phyloP scores from a whole-genome alignment of 2,329 filamentous ascomycete species.

The Monilinia fructigena region DNA sequence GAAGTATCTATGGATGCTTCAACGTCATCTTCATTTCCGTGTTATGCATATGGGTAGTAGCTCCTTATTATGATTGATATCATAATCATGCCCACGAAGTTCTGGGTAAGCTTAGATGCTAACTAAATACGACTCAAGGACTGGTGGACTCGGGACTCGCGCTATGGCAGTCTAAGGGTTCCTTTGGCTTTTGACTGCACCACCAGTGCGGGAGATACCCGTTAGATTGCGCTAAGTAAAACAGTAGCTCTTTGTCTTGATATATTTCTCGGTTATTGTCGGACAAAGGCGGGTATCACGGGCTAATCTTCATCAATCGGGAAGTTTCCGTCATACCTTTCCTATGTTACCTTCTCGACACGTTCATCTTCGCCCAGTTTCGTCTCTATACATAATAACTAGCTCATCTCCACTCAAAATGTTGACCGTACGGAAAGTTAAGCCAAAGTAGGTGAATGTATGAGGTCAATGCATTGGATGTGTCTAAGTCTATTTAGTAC shows the following conservation, averaged over 20 bases:
- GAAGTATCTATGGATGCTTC: no score
- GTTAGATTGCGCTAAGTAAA: not conserved
- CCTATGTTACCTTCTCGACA: not conserved
- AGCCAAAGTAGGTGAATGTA: slow-evolving; percentile 4
- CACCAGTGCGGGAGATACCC: not conserved
- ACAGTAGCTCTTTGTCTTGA: not conserved
- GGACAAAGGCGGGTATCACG: not conserved
- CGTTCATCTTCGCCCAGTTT: not conserved
- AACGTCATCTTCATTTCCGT: no score
- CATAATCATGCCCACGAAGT: no score
- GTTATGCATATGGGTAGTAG: no score
- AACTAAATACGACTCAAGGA: no score
- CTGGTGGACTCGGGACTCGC: not conserved
- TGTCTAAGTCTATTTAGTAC: not conserved
- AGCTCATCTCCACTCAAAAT: not conserved
- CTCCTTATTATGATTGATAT: no score
- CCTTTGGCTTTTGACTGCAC: slow-evolving; percentile 5
- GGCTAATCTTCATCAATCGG: not conserved
- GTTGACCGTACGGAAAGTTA: not conserved
- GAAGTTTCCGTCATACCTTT: slow-evolving; percentile 1
- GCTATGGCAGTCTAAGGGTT: slow-evolving; percentile 4
- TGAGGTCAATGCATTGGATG: not conserved
- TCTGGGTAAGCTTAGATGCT: no score
- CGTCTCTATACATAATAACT: not conserved
- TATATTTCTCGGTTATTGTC: slow-evolving; percentile 12